Evolutionary conservation across 129 eudicot species (phyloP).

Genomic region (Lactuca sativa): DNA sequence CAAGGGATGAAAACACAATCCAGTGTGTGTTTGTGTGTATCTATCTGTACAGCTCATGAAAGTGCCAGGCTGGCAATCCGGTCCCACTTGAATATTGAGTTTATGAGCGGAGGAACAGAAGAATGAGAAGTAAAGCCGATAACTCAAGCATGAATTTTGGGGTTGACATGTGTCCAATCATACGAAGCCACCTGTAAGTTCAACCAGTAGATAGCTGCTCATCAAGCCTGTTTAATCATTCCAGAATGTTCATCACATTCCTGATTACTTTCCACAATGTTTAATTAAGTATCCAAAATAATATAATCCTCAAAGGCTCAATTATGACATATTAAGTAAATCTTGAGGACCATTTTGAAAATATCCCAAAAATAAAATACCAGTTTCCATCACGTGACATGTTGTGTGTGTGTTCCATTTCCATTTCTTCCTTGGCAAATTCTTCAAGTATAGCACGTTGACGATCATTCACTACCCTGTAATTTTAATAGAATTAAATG

Average conservation of each 20-base stretch:
- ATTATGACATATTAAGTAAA: too few relatives aligned
- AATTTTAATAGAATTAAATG: neutral
- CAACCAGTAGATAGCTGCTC: constrained; percentile 99
- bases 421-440: constrained; percentile 72
- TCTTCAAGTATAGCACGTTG: constrained; percentile 93
- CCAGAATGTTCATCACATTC: constrained; percentile 67
- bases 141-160: constrained; percentile 60
- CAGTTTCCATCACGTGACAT: constrained; percentile 54
- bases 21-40: neutral
- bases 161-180: constrained; percentile 35
- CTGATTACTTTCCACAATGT: constrained; percentile 27
- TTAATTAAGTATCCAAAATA: too few relatives aligned
- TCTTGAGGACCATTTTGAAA: neutral
- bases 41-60: constrained; percentile 29
- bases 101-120: constrained; percentile 39
- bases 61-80: constrained; percentile 6
- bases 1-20: neutral
- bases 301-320: too few relatives aligned
- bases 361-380: constrained; percentile 33
- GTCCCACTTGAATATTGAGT: constrained; percentile 8
- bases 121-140: constrained; percentile 53
- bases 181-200: constrained; percentile 96
- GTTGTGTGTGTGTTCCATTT: constrained; percentile 46
- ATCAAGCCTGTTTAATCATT: constrained; percentile 91
- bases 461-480: constrained; percentile 72